Evolutionary conservation across 2,329 filamentous ascomycete genomes (phyloP).

Genomic region (Grosmannia clavigera): DNA sequence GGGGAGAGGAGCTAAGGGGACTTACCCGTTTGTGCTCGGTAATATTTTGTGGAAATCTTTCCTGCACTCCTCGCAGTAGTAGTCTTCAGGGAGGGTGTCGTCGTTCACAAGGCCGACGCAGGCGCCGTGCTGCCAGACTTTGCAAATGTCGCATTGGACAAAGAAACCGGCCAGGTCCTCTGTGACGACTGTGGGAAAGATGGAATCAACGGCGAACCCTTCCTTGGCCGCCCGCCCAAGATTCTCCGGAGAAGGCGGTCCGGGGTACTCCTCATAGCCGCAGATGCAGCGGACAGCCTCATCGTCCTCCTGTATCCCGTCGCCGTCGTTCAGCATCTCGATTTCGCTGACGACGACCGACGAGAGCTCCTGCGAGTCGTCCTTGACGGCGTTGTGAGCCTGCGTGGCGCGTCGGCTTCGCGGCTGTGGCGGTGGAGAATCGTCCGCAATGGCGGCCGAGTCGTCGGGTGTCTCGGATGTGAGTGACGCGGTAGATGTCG

Average conservation of each 20-base stretch:
- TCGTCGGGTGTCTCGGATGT: slow-evolving; percentile 60
- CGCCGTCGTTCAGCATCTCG: slow-evolving; percentile 49
- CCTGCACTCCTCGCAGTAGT: slow-evolving; percentile 92
- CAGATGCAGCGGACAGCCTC: slow-evolving; percentile 94
- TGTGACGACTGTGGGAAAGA: slow-evolving; percentile 50
- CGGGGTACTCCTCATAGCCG: slow-evolving; percentile 88
- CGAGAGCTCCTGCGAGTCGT: slow-evolving; percentile 42
- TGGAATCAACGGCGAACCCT: slow-evolving; percentile 42
- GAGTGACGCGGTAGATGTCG: slow-evolving; percentile 58
- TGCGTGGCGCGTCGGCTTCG: slow-evolving; percentile 41
- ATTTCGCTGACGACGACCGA: slow-evolving; percentile 26
- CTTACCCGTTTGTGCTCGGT: slow-evolving; percentile 75
- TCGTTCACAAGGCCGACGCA: slow-evolving; percentile 97
- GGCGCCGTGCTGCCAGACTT: slow-evolving; percentile 97
- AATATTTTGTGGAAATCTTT: slow-evolving; percentile 83
- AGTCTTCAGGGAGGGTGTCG: slow-evolving; percentile 84
- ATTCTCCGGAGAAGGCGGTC: slow-evolving; percentile 52
- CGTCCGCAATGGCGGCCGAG: slow-evolving; percentile 38
- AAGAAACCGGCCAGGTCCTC: slow-evolving; percentile 92
- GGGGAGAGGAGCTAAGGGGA: not conserved
- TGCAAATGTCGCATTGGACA: slow-evolving; percentile 94
- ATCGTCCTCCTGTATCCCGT: slow-evolving; percentile 72
- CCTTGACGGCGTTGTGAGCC: slow-evolving; percentile 15
- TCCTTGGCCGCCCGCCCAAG: slow-evolving; percentile 40
- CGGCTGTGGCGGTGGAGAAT: slow-evolving; percentile 56